Base-by-base conservation (phyloP, 495 filamentous ascomycete species). In the Trichoderma virens region DNA sequence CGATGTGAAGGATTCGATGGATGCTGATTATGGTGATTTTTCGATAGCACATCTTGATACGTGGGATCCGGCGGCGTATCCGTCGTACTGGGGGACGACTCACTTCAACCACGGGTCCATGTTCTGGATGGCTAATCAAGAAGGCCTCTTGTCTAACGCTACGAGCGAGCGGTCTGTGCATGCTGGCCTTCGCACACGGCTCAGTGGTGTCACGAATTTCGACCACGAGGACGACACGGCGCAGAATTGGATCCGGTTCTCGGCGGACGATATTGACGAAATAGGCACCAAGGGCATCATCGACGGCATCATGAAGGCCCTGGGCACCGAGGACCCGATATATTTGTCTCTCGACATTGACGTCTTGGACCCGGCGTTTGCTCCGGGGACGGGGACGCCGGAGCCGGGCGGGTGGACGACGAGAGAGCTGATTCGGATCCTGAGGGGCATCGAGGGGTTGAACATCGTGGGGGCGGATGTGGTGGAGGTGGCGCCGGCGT, bases 401-500 rank as follows among this genome's bases (percentile, higher is more conserved):
- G 88, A 90, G 74, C 81, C 87, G 2, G 88, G 88, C 63, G 88
- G 88, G 13, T 90, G 88, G 88, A 90, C 88, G 16, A 89, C 83
- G 38, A 75, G 88, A 27, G 88, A 91, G 73, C 76, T 90, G 66
- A 89, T 89, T 56, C 76, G 85, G 3, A 88, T 91, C 62, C 70
- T 90, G 72, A 78, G 88, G 30, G 89, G 88, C 0, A 72, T 91
- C 9, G 87, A 90, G 76, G 81, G 79, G 43, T 66, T 91, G 71
- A 90, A 90, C 71, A 69, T 90, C 1, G 86, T 91, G 25, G 88
- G 88, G 0, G 87, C 86, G 5, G 88, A 90, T 75, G 86, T 93
- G 67, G 91, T 95, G 28, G 91, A 95, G 81, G 91, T 95, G 18
- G 87, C 88, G 59, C 91, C 91, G 1, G 89, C 90, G 18, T 94